Base-by-base conservation (phyloP, 116 monocot genomes). In the Cymodocea nodosa region DNA sequence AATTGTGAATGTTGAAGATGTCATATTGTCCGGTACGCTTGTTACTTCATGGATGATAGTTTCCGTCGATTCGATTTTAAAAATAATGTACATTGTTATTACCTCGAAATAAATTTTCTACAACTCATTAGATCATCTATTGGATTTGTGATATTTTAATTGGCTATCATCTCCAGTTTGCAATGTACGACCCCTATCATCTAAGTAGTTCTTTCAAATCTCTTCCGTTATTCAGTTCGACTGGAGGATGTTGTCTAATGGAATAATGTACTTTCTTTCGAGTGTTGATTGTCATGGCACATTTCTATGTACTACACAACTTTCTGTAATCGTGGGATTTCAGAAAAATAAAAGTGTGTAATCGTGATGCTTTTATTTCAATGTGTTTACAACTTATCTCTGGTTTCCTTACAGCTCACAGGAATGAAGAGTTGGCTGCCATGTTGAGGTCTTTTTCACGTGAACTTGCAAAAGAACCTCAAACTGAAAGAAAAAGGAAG, bases 1-100 rank as follows among this genome's bases (percentile, higher is more conserved):
- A 75, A 81, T 90, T 56, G 77, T 90, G 30, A 90, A 83, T 56
- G 74, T 90, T 87, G 87, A 95, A 74, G 95, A 95, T 80, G 87
- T 95, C 52, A 90, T 90, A 68, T 63, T 95, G 55, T 78, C 87
- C 59, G 87, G 95, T 87, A 76, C 12, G 60, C 14, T 34, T 62
- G 23, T 24, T 11, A 59, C 48, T 44, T 44, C 44, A 44, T 44
- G 44, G 44, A 22, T 30, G 3, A 39, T 7, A 40, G 53, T 51
- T 61, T 15, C 14, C 8, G 39, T n/a, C 58, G 44, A 22, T 18
- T 13, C 34, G 18, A 30, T 73, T 23, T 44, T 44, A 30, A 30
- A 30, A 3, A 30, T 30, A 1, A 30, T 3, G 30, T 30, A 3
- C 30, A 30, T 30, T 30, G 30, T 30, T 30, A 30, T 44, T 44